Base-by-base conservation (phyloP, 23 red algal genomes). In the Agarophyton chilense region DNA sequence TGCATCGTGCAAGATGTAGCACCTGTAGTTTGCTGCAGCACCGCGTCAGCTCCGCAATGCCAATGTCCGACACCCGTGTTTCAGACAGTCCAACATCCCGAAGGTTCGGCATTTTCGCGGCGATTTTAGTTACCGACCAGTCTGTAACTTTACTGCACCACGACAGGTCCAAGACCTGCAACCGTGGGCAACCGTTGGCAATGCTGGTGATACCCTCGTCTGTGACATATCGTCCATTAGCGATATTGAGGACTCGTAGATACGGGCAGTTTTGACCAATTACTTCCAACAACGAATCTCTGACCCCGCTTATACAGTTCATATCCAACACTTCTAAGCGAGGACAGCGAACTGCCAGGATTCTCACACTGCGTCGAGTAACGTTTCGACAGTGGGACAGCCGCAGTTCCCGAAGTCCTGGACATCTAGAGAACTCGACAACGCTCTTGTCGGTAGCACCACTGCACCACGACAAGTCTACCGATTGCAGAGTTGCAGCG, bases 391-490 rank as follows among this genome's bases (percentile, higher is more conserved):
- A 91, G 49, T 91, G 88, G 10, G 76, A 82, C 14, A 91, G 50
- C 13, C 88, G 88, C 14, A 91, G 47, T 40, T 82, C 88, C 34
- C 64, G 44, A 18, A 91, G 64, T 40, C 88, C 88, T 58, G 88
- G 88, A 46, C 88, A 91, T 54, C 88, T 38, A n/a, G 88, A 91
- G 53, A 82, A 91, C 76, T 91, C 88, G 17, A 91, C 88, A 56
- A 91, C 88, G 60, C 88, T 91, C 44, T 82, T 91, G 51, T 91
- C 88, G 16, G 55, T 82, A 18, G 88, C 88, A 22, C 88, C 88
- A 67, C 76, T 82, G 77, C 88, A 91, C 88, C 88, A 91, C 4
- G 88, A 91, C 29, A 91, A 82, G 50, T 91, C 88, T 9, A 91
- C 88, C 39, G 55, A 52, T 75, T 91, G 51, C 22, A 91, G 45